Percentiles rank a stretch among this genome's conserved stretches.
Conservation (phyloP, 495 filamentous ascomycete genomes). For the Hyaloscypha bicolor region DNA sequence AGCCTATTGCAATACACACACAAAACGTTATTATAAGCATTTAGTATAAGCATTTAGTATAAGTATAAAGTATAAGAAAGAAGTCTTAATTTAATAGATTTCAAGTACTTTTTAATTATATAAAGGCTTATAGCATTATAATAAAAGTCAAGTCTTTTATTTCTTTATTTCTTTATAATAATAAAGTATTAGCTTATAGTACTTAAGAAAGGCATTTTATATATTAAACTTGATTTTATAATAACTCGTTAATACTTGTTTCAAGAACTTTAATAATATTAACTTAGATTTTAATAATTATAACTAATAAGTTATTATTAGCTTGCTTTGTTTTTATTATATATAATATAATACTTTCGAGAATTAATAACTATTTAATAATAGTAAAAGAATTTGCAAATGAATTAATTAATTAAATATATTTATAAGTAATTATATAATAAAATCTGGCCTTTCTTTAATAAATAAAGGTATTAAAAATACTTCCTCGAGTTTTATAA, state of each 20-base stretch:
- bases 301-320: no score
- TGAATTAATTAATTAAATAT: neutral
- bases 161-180: neutral
- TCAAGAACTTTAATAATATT: no score
- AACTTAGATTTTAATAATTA: no score
- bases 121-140: neutral
- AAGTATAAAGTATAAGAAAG: neutral
- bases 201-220: no score
- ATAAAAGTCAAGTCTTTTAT: neutral
- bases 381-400: neutral
- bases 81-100: neutral
- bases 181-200: neutral
- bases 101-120: neutral
- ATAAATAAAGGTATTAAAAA: neutral
- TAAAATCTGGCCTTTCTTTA: neutral
- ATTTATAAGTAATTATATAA: neutral
- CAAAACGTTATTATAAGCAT: no score
- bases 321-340: no score
- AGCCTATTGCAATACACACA: no score
- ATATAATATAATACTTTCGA: no score
- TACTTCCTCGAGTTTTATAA: neutral
- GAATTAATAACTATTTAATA: neutral
- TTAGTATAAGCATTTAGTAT: no score
- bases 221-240: no score
- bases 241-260: no score